A percentile compares a stretch with the other conserved stretches of the same genome.
These are phyloP conservation scores for Scheffersomyces coipomensis DNA, from an alignment of 805 yeast species.

Conservation along the genomic window DNA sequence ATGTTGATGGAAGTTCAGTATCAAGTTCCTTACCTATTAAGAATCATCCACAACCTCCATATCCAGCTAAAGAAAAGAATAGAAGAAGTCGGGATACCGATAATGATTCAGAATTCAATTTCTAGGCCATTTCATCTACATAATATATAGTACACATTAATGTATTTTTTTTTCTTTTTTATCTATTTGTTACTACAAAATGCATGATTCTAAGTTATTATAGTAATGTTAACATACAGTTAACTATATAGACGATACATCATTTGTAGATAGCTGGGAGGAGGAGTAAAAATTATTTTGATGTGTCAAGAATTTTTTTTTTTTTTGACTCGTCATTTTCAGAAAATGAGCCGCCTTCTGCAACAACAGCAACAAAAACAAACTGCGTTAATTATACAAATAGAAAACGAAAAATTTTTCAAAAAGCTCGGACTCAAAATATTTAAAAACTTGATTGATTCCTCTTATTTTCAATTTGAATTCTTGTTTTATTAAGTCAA, in stretches of 20 bases:
- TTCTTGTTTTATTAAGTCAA: no score
- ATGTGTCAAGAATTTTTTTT: no score
- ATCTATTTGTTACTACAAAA: no score
- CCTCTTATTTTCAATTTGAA: no score
- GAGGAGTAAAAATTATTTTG: no score
- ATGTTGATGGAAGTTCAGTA: not conserved
- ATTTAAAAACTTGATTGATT: not conserved
- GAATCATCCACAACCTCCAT: not conserved
- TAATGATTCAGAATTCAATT: conserved; percentile 2
- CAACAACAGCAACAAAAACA: not conserved
- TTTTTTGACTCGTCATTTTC: not conserved
- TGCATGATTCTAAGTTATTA: no score
- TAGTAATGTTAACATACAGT: no score
- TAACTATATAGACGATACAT: no score
- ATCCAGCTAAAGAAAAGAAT: not conserved
- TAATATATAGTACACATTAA: no score
- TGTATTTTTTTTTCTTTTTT: no score
- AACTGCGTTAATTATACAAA: not conserved
- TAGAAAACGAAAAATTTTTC: conserved; percentile 4
- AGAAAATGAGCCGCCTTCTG: not conserved
- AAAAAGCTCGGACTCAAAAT: not conserved
- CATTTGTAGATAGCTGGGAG: no score
- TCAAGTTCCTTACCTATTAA: not conserved
- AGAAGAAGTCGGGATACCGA: not conserved
- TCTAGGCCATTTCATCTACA: not conserved